Base-by-base conservation (phyloP, 306 rosid genomes). In the Begonia masoniana region DNA sequence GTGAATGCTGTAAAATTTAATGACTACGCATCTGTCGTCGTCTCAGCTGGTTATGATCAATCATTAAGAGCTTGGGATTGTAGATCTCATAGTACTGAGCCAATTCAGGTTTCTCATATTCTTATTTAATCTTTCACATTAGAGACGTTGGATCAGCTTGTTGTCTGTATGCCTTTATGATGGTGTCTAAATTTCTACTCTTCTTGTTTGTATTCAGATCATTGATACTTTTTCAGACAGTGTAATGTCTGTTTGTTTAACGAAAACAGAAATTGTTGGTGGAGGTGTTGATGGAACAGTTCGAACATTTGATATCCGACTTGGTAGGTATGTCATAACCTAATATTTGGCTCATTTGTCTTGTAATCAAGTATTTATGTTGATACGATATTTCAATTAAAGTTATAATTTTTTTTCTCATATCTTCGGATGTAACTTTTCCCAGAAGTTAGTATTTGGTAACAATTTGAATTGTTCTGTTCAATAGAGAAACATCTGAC, bases 211-310 rank as follows among this genome's bases (percentile, higher is more conserved):
- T 58, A 41, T 70, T 80, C 94, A 89, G 99, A 77, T 83, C 57
- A 79, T 91, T 50, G 76, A 91, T 69, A 60, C 96, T 50, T 86
- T 91, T 48, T 61, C 82, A 55, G 96, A 91, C 56, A 83, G 94
- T 70, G 93, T 86, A 57, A 83, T 86, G 96, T 86, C 96, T 57
- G 81, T 86, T 64, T 79, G 84, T 69, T 70, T 91, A 49, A 79
- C 93, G 16, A 91, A 86, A 64, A 86, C 76, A 17, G 94, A 81
- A 68, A 86, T 86, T 64, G 77, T 86, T 16, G 96, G 86, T 51
- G 99, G 87, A 49, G 86, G 99, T 70, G 99, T 91, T 62, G 96
- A 91, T 71, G 96, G 99, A 68, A 83, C 94, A 69, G 87, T 91
- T 58, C 77, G 88, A 54, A 83, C 95, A 36, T 86, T 91, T 69